Base-by-base conservation (phyloP, 1,284 basidiomycete species). In the Phylloboletellus chloephorus region DNA sequence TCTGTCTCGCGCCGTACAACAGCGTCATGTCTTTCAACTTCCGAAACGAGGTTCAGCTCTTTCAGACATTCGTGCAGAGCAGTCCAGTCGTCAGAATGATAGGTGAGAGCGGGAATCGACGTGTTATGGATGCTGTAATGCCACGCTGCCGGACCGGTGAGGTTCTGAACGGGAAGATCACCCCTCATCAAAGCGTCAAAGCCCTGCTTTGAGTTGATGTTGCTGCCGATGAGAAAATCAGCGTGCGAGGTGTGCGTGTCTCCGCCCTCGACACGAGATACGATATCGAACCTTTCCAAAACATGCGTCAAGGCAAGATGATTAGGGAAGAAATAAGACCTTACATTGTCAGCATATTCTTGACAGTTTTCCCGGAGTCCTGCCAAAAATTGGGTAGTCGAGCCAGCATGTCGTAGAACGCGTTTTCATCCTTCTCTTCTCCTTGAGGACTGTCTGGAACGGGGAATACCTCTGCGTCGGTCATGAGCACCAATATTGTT, bases 361-460 rank as follows among this genome's bases (percentile, higher is more conserved):
- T 76, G 1, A 67, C 49, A 3, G 69, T 66, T 23, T 54, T 59
- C 39, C 78, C 72, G 4, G 58, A 48, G 13, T 66, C 66, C 50
- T 78, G 73, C 75, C 76, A 80, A 47, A 75, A 74, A 3, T 60
- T 59, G 1, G 76, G 70, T 51, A 84, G 69, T 24, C 60, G 67
- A 20, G 77, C 74, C 17, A 82, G 49, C 6, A 69, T 49, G 20
- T 77, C 67, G 46, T 74, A 67, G 4, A 74, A 65, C 0, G 58
- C 56, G 29, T 72, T 66, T 1, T 59, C 60, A 37, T 67, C 53
- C 15, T 61, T 58, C 29, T 66, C 58, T 5, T 47, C 33, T 5
- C 46, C 33, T 41, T 69, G 17, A 28, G 23, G 63, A 29, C 56
- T 48, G 9, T 59, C 44, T 30, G 60, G 50, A 17, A 50, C 45